These are phyloP conservation scores for Melocanna baccifera DNA, from an alignment of 176 grass and related monocot genomes.

Conservation along the genomic window DNA sequence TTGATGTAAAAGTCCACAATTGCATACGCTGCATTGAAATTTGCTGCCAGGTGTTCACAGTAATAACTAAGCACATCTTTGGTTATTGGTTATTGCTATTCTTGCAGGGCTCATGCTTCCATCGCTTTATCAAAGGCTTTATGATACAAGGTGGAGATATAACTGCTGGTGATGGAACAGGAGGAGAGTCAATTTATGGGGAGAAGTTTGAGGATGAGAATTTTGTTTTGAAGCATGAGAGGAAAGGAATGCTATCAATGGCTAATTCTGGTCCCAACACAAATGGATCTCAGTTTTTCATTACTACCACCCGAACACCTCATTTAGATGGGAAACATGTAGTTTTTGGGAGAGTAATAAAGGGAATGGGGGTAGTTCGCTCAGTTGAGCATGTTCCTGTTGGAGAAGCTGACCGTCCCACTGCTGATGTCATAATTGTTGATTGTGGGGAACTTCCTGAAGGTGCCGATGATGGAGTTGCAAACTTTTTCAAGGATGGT, in stretches of 20 bases:
- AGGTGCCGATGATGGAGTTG: conserved; percentile 73
- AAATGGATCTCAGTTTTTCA: conserved; percentile 98
- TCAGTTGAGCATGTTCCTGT: conserved; percentile 67
- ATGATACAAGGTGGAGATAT: conserved; percentile 99
- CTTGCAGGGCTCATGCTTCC: conserved; percentile 80
- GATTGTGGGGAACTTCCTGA: conserved; percentile 88
- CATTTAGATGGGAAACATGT: conserved; percentile 98
- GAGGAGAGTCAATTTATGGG: conserved; percentile 95
- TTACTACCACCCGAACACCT: conserved; percentile 87
- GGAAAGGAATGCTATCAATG: conserved; percentile 98
- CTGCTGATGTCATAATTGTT: conserved; percentile 66
- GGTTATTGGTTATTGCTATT: not conserved
- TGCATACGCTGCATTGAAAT: not conserved
- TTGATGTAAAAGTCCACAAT: not conserved
- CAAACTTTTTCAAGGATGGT: conserved; percentile 89
- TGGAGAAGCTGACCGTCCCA: conserved; percentile 64
- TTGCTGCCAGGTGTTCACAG: not conserved
- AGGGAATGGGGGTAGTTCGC: conserved; percentile 92
- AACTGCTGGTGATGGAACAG: conserved; percentile 86
- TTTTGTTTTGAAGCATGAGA: conserved; percentile 91
- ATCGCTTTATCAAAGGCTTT: conserved; percentile 87
- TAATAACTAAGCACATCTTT: conserved; percentile 7
- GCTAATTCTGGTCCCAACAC: conserved; percentile 81
- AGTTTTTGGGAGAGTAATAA: conserved; percentile 91
- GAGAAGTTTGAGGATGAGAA: conserved; percentile 89